Evolutionary conservation across 257 asterid species (phyloP).

Genomic region (Nicotiana paniculata): DNA sequence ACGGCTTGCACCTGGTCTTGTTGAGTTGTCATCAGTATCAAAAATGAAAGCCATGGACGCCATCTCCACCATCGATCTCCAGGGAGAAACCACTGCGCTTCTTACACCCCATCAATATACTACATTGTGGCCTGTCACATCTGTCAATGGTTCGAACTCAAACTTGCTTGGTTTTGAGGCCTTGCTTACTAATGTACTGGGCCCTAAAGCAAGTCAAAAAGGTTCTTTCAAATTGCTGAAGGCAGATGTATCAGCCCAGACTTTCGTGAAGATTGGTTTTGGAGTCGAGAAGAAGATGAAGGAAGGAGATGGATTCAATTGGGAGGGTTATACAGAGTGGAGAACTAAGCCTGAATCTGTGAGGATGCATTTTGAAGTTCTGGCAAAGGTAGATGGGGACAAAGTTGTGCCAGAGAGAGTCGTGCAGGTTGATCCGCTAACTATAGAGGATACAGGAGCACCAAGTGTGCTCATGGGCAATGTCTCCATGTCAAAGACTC

Average conservation of each 20-base stretch:
- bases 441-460: constrained; percentile 51
- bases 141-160: constrained; percentile 62
- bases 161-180: constrained; percentile 78
- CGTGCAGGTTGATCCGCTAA: constrained; percentile 63
- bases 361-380: constrained; percentile 88
- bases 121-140: constrained; percentile 74
- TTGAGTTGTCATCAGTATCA: constrained; percentile 80
- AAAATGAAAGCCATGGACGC: constrained; percentile 36
- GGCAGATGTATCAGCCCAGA: constrained; percentile 87
- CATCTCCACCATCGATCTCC: constrained; percentile 46
- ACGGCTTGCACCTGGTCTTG: constrained; percentile 96
- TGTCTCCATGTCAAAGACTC: constrained; percentile 49
- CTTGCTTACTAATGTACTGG: constrained; percentile 68
- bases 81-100: constrained; percentile 66
- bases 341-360: constrained; percentile 60
- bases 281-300: constrained; percentile 63
- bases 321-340: constrained; percentile 70
- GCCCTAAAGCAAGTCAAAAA: constrained; percentile 50
- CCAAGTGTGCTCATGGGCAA: constrained; percentile 50
- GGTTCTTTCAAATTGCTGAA: constrained; percentile 81
- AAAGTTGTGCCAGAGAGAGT: constrained; percentile 83
- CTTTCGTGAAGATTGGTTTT: constrained; percentile 79
- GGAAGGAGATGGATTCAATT: constrained; percentile 36
- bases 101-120: constrained; percentile 42
- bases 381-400: constrained; percentile 88